Conservation (phyloP, 148 eudicot genomes). For the Fallopia convolvulus region DNA sequence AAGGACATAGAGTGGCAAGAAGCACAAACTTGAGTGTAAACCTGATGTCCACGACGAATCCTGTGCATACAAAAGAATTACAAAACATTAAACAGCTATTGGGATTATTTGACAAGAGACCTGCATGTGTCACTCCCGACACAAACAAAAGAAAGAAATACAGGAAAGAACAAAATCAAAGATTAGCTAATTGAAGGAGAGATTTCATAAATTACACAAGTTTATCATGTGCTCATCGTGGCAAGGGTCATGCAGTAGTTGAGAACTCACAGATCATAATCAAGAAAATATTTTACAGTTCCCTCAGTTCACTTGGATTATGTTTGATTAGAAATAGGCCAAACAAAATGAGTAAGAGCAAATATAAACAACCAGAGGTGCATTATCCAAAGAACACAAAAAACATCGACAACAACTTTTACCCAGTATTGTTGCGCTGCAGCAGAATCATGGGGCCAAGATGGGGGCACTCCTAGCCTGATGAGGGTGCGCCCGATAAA, state of each 20-base stretch:
- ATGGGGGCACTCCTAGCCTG: no score
- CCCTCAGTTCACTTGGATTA: background rate
- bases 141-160: background rate
- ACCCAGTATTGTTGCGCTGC: no score
- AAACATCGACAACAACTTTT: no score
- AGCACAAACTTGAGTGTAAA: slow-evolving; percentile 83
- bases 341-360: background rate
- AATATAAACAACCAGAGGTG: background rate
- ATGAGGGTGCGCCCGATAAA: no score
- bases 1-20: slow-evolving; percentile 89
- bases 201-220: background rate
- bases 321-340: background rate
- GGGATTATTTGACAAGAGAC: background rate
- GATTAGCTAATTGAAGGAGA: background rate
- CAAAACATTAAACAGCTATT: background rate
- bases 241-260: background rate
- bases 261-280: background rate
- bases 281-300: background rate
- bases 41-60: slow-evolving; percentile 90
- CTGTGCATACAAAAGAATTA: slow-evolving; percentile 25
- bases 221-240: background rate
- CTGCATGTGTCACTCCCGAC: background rate
- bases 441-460: no score
- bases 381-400: background rate
- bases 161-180: background rate